phyloP scores from a whole-genome alignment of 2,329 filamentous ascomycete genomes.

The Pseudogymnoascus destructans region DNA sequence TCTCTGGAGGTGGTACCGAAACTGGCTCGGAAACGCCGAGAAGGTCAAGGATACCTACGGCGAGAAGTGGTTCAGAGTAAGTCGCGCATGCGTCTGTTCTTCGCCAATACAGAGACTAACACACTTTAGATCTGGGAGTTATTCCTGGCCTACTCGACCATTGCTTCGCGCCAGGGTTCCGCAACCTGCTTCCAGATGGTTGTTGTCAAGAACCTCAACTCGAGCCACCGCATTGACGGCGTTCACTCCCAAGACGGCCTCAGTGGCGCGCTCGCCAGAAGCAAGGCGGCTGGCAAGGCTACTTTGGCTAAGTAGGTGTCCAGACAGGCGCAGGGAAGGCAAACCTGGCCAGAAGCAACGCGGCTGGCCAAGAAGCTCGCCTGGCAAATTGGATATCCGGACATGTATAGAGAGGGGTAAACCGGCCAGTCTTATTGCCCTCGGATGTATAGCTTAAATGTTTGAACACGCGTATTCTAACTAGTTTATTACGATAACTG shows the following conservation, averaged over 20 bases:
- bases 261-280: conserved; percentile 37
- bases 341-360: background rate
- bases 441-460: conserved; percentile 2
- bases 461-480: conserved; percentile 2
- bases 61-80: conserved; percentile 52
- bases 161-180: conserved; percentile 68
- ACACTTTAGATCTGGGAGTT: conserved; percentile 69
- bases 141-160: conserved; percentile 77
- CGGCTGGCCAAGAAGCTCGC: background rate
- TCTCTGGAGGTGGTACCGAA: conserved; percentile 60
- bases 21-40: conserved; percentile 58
- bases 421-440: conserved; percentile 1
- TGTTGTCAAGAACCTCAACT: conserved; percentile 82
- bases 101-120: background rate
- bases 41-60: conserved; percentile 60
- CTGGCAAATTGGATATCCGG: background rate
- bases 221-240: conserved; percentile 68
- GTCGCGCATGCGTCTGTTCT: conserved; percentile 19
- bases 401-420: background rate
- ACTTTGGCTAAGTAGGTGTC: background rate
- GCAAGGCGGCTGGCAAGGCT: conserved; percentile 10
- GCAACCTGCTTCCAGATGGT: conserved; percentile 82
- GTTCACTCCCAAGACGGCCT: conserved; percentile 57
- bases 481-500: background rate
- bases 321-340: background rate